Percentiles rank a stretch among this genome's conserved stretches.
phyloP scores from a whole-genome alignment of 2,329 filamentous ascomycete species.

The Phoma sp. region DNA sequence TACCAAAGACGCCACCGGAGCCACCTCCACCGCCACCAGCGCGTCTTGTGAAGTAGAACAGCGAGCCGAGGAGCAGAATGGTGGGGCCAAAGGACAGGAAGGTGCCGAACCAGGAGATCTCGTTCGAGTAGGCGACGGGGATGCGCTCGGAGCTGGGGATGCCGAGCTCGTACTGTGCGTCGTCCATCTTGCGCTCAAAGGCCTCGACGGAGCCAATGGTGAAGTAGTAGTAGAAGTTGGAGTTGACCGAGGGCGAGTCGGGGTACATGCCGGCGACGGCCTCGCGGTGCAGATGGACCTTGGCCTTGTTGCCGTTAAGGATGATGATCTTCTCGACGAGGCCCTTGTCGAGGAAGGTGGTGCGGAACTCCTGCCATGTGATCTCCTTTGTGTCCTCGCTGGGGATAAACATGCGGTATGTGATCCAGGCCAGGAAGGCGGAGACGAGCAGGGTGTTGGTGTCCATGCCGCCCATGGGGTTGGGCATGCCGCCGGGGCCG shows the following conservation, averaged over 20 bases:
- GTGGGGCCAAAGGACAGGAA: slow-evolving; percentile 87
- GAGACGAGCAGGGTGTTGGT: slow-evolving; percentile 64
- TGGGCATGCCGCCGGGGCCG: slow-evolving; percentile 19
- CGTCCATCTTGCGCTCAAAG: slow-evolving; percentile 87
- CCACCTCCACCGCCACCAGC: slow-evolving; percentile 70
- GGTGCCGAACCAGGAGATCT: slow-evolving; percentile 75
- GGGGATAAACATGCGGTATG: slow-evolving; percentile 68
- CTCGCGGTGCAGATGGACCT: slow-evolving; percentile 80
- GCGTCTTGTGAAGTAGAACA: slow-evolving; percentile 80
- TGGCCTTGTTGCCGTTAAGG: slow-evolving; percentile 77
- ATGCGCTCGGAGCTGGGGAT: slow-evolving; percentile 91
- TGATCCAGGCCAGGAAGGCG: slow-evolving; percentile 67
- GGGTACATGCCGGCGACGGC: slow-evolving; percentile 76
- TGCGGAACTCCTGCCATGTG: slow-evolving; percentile 96
- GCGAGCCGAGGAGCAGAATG: slow-evolving; percentile 80
- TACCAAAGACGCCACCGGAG: slow-evolving; percentile 86
- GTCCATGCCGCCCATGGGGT: slow-evolving; percentile 54
- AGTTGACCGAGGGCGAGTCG: slow-evolving; percentile 72
- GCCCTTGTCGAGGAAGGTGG: slow-evolving; percentile 93
- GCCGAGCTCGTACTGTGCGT: slow-evolving; percentile 84
- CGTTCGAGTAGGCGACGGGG: slow-evolving; percentile 84
- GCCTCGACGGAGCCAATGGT: slow-evolving; percentile 93
- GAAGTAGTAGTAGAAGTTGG: slow-evolving; percentile 87
- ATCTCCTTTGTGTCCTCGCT: slow-evolving; percentile 78
- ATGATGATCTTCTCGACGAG: slow-evolving; percentile 91